Evolutionary conservation across 73 alveolate species (phyloP), one percentile per base, ranked within the genome.

Genomic region (Paramecium primaurelia): DNA sequence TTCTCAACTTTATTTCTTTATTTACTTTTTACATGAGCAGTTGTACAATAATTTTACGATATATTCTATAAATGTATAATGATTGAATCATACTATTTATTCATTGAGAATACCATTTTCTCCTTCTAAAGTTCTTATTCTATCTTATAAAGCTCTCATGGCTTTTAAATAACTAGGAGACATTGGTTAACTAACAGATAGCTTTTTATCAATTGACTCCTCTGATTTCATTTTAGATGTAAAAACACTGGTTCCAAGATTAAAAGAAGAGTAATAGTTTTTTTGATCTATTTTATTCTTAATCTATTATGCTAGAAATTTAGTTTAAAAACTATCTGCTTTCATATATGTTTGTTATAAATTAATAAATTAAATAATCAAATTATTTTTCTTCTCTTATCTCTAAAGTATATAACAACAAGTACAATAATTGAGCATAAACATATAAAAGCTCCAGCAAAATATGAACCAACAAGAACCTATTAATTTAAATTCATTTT

Each of bases 371-470:
- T 54, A 54, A 54, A 54, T 54, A 54, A 54, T 80, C 91, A 80
- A 42, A 80, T 47, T 16, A 80, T 80, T 80, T 77, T 80, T 47
- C 91, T 80, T 36, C 58, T 45, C 51, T 44, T 44, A 80, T 80
- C 91, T 80, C 91, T 80, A 80, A 38, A 80, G 73, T 45, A 80
- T 12, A 45, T 80, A 45, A 80, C 77, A 18, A 80, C 77, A 22
- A 80, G 28, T 6, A 80, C 75, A 20, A 71, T 73, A 9, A 38
- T 47, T 1, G 94, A 89, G 8, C 86, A 45, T 14, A 89, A 30
- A 34, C 94, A 71, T 14, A 89, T 71, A 30, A 71, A 54, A 28
- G 94, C 92, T 22, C 94, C 94, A 45, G 92, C 86, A 71, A 69
- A 89, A 16, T 89, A 89, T 8, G 94, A 77, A 0, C 71, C 91